Percentiles rank a stretch among this genome's conserved stretches.
phyloP scores from a whole-genome alignment of 179 eudicot species.

The Gypsophila paniculata region DNA sequence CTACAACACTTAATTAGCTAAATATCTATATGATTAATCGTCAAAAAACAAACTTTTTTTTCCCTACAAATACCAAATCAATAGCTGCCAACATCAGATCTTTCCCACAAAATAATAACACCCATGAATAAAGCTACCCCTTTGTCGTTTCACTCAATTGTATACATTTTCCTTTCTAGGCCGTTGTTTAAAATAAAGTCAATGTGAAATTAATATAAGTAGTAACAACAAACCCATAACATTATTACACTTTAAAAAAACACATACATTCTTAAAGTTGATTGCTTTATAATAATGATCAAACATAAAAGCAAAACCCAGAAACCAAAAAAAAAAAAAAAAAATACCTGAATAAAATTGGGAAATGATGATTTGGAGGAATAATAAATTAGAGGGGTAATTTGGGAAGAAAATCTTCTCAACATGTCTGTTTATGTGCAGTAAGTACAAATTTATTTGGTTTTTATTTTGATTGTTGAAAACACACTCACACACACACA shows the following conservation, averaged over 20 bases:
- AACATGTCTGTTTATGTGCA: constrained; percentile 2
- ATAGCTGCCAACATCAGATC: neutral
- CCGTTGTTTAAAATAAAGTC: too few species aligned
- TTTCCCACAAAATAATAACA: neutral
- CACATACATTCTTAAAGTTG: neutral
- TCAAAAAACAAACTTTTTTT: neutral
- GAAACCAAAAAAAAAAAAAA: neutral
- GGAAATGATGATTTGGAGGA: constrained; percentile 11
- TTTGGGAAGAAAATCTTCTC: constrained; percentile 25
- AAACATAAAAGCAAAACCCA: neutral
- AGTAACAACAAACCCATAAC: neutral
- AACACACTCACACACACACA: neutral
- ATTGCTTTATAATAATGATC: neutral
- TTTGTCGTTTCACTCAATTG: too few species aligned
- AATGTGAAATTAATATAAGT: neutral
- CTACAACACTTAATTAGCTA: too few species aligned
- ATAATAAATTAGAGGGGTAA: constrained; percentile 18
- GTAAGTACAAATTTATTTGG: neutral
- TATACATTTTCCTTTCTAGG: too few species aligned
- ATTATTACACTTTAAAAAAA: neutral
- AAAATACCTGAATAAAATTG: constrained; percentile 18
- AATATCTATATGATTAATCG: too few species aligned
- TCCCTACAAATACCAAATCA: neutral
- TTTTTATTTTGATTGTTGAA: neutral
- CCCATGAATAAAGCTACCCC: neutral